Evolutionary conservation across 306 rosid genomes (phyloP).

Genomic region (Cyclanthera cordifolia): DNA sequence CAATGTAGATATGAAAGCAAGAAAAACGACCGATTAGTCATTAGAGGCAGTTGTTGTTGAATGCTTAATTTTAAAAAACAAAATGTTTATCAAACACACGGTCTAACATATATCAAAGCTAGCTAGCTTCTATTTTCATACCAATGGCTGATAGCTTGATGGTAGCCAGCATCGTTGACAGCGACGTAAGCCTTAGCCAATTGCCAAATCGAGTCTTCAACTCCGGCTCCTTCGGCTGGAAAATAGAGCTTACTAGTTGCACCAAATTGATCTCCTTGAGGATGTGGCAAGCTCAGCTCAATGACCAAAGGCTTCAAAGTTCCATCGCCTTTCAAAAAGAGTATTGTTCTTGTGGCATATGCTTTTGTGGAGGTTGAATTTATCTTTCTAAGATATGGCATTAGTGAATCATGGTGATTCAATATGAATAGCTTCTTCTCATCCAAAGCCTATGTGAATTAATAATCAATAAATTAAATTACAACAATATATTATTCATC

Average conservation of each 20-base stretch:
- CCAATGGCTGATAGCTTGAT: no score
- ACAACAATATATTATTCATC: no score
- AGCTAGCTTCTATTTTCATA: no score
- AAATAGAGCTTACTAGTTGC: conserved; percentile 43
- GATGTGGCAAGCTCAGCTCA: conserved; percentile 69
- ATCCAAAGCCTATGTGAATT: conserved; percentile 37
- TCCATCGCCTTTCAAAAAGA: conserved; percentile 46
- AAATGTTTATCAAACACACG: no score
- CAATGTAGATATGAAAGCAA: no score
- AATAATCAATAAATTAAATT: conserved; percentile 13
- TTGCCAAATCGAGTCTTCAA: no score
- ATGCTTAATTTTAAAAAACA: no score
- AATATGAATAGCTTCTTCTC: conserved; percentile 46
- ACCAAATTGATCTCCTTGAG: conserved; percentile 45
- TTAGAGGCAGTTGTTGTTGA: no score
- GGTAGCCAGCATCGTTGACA: no score
- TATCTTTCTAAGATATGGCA: conserved; percentile 57
- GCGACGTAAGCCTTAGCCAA: no score
- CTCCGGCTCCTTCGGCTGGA: conserved; percentile 29
- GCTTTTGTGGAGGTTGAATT: conserved; percentile 51
- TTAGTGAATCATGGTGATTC: conserved; percentile 67
- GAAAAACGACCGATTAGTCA: no score
- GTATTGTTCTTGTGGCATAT: conserved; percentile 61
- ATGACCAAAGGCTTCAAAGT: conserved; percentile 69
- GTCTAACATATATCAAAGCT: no score